Base-by-base conservation (phyloP, 352 stramenopile genomes). In the Phytophthora uliginosa region DNA sequence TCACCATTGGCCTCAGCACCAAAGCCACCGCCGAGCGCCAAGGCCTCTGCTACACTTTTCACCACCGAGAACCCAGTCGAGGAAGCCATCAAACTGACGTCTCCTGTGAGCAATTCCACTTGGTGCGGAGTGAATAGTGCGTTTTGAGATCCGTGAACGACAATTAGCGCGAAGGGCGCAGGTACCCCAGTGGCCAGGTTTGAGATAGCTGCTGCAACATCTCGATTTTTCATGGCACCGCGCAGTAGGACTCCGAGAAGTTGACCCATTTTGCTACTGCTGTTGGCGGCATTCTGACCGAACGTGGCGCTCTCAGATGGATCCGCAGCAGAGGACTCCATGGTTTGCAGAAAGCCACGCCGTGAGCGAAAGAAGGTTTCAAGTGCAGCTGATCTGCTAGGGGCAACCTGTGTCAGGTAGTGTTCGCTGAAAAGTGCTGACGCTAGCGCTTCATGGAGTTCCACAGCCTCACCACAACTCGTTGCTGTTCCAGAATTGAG, bases 101-200 rank as follows among this genome's bases (percentile, higher is more conserved):
- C 36, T 22, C 65, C 45, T 4, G 70, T 53, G 4, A 88, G 77
- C 18, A 73, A 50, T 4, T 70, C 70, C 5, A 83, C 76, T 62
- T 89, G 78, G 2, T 75, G 62, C 33, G 82, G 66, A 1, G 61
- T 66, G 33, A 84, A 77, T n/a, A 90, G 62, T 36, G 67, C 69
- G 48, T 91, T 89, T 34, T 85, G 74, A 24, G 82, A 83, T n/a
- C 83, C 82, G 38, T 95, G 88, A 8, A 94, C 75, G 6, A 90
- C 38, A 10, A 93, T 61, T 4, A 95, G 47, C 8, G 81, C 57
- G 45, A 91, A 90, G 22, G 85, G 82, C 0, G 50, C 48, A 45
- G 62, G 28, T 3, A 77, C 58, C 0, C 79, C 22, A 1, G 72
- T 36, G 5, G 63, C 47, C 4, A 89, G 24, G 50, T 91, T 92